These are phyloP conservation scores for Fraxinus nigra DNA, from an alignment of 305 asterid genomes.

Conservation along the genomic window DNA sequence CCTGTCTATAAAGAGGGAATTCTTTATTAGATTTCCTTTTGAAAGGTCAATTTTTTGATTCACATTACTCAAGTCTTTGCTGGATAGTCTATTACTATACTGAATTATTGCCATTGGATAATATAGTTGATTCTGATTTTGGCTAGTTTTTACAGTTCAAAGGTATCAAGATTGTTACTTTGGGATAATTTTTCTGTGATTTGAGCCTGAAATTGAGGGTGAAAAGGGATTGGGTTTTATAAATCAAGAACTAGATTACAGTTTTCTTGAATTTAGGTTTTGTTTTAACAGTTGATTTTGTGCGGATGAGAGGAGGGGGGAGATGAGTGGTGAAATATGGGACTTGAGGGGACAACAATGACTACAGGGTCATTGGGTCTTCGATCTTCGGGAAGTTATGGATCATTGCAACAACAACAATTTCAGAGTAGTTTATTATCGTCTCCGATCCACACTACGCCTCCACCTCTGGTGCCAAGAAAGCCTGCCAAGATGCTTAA, in stretches of 20 bases:
- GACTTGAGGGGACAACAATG: constrained; percentile 63
- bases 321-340: constrained; percentile 54
- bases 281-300: constrained; percentile 16
- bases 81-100: neutral
- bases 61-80: constrained; percentile 15
- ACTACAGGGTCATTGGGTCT: constrained; percentile 86
- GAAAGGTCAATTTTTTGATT: constrained; percentile 25
- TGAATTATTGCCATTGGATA: constrained; percentile 31
- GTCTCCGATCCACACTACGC: constrained; percentile 52
- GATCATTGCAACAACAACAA: constrained; percentile 64
- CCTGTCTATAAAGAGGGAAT: constrained; percentile 5
- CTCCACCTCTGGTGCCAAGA: constrained; percentile 53
- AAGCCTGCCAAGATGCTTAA: constrained; percentile 75
- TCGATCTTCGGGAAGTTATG: constrained; percentile 91
- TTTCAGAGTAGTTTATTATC: constrained; percentile 47
- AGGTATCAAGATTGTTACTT: constrained; percentile 26
- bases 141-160: constrained; percentile 6
- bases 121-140: constrained; percentile 14
- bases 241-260: neutral
- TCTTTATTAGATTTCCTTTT: constrained; percentile 3
- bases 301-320: constrained; percentile 49
- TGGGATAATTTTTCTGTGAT: constrained; percentile 21
- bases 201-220: constrained; percentile 19
- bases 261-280: neutral
- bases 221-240: constrained; percentile 1